Evolutionary conservation across 495 filamentous ascomycete species (phyloP), one percentile per base, ranked within the genome.

Genomic region (Entonaema liquescens): DNA sequence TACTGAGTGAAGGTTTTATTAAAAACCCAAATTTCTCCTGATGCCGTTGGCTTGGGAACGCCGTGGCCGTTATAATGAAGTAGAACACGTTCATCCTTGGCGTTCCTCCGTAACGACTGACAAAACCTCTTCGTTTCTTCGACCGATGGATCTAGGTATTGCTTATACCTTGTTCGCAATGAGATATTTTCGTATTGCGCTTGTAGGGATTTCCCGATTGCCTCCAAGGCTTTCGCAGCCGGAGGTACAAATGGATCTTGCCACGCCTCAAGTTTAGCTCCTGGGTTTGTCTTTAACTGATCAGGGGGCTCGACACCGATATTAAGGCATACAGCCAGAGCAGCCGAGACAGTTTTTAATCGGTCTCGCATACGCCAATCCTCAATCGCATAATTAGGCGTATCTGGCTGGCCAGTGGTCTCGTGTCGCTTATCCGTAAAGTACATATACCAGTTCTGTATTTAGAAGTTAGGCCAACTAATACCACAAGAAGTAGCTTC

Each of bases 21-120:
- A 80, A 99, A 99, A 2, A 98, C 96, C 95, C 95, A 99, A 12
- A 99, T 97, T 79, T 99, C 95, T 9, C 95, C 95, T 3, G 95
- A 98, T 3, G 91, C 88, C 3, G 95, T 99, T 29, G 95, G 95
- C 72, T 97, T 91, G 5, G 95, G 95, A n/a, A 99, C 95, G 23
- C 95, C 95, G 78, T 99, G 95, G 26, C 95, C 95, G 72, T 99
- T 99, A 83, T 98, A 99, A 78, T 99, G 95, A 73, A 98, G 93
- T 4, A 99, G 84, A 4, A 98, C 92, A 31, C 95, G 85, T 79
- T 99, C 95, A 57, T 98, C 94, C 78, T 97, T 97, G 29, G 96
- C 95, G 76, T 94, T 97, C 25, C 93, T 86, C 9, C 95, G 87
- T 15, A 98, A 83, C 0, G 92, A 95, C 47, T 92, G 89, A 77